Evolutionary conservation across 257 asterid genomes (phyloP), one percentile per base, ranked within the genome.

Genomic region (Solanum infundibuliforme): DNA sequence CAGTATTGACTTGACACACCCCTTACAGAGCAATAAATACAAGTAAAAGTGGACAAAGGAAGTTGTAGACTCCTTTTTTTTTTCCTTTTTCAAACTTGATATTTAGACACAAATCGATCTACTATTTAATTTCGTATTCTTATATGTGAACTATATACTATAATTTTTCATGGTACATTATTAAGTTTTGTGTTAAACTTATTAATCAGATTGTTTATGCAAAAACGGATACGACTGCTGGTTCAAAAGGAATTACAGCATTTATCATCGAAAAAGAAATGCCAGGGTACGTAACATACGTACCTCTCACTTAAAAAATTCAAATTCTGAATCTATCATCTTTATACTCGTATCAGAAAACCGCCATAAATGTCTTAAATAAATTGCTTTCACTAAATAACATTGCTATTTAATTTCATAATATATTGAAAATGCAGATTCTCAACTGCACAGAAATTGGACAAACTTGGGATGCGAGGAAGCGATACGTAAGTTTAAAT

Each of bases 401-500:
- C n/a, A 11, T 18, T 36, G 6, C 41, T 75, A 74, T 10, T 10
- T 38, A 38, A 76, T 38, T 36, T 38, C 34, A 31, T 76, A 23
- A 52, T 43, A n/a, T 76, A 16, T 10, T 81, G 18, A 81, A 46
- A 81, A 27, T 95, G 93, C 98, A 97, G 99, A 92, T 97, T 96
- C 90, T 95, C 96, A 87, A 97, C 98, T 4, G 99, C 99, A 27
- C 99, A 97, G 93, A 97, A 97, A 88, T 92, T 97, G 86, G 99
- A 97, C 94, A 97, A 97, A 89, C 94, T 97, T 48, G 99, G 99
- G 87, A 96, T 96, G 99, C 94, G 99, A 88, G 99, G 99, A 88
- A 96, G 99, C 89, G 99, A 97, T 90, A 97, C 99, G 99, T 96
- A 93, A 89, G 99, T 88, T 46, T 77, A 58, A 88, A 72, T 84